Evolutionary conservation across 768 basidiomycete genomes (phyloP).

Genomic region (Holtermannia corniformis): DNA sequence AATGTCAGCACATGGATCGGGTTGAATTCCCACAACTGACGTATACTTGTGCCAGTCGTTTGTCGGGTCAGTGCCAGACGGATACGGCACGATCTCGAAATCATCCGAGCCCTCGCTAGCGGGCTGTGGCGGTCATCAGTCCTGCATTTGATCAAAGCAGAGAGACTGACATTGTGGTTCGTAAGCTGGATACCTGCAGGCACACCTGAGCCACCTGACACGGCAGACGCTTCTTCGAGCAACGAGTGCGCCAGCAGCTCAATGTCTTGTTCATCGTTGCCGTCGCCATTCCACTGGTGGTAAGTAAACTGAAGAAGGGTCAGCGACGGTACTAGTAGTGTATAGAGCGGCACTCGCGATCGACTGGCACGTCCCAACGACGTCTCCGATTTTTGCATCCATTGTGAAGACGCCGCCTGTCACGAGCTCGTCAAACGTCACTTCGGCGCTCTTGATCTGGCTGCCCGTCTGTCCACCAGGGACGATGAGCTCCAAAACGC

Average conservation of each 20-base stretch:
- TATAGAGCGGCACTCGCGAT: constrained; percentile 6
- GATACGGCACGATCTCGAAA: constrained; percentile 8
- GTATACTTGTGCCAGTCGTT: constrained; percentile 11
- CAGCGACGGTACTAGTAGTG: background rate
- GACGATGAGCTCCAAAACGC: constrained; percentile 5
- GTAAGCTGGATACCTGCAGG: constrained; percentile 11
- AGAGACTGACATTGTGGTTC: constrained; percentile 5
- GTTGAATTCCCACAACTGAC: too few species aligned
- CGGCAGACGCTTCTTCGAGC: background rate
- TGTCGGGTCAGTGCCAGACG: constrained; percentile 6
- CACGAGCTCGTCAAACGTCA: constrained; percentile 1
- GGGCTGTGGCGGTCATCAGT: constrained; percentile 5
- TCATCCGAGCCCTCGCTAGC: background rate
- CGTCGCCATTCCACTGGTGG: constrained; percentile 1
- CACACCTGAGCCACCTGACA: background rate
- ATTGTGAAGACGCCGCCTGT: constrained; percentile 11
- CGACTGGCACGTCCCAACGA: constrained; percentile 12
- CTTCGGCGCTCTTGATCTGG: constrained; percentile 7
- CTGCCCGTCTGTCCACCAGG: constrained; percentile 11
- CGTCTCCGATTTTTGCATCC: constrained; percentile 8
- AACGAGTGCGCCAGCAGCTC: constrained; percentile 4
- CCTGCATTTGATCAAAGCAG: background rate
- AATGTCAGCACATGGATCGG: too few species aligned
- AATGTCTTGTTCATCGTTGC: constrained; percentile 1
- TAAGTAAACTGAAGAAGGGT: constrained; percentile 8